Evolutionary conservation across 805 yeast genomes (phyloP).

Genomic region (Candida awuae): DNA sequence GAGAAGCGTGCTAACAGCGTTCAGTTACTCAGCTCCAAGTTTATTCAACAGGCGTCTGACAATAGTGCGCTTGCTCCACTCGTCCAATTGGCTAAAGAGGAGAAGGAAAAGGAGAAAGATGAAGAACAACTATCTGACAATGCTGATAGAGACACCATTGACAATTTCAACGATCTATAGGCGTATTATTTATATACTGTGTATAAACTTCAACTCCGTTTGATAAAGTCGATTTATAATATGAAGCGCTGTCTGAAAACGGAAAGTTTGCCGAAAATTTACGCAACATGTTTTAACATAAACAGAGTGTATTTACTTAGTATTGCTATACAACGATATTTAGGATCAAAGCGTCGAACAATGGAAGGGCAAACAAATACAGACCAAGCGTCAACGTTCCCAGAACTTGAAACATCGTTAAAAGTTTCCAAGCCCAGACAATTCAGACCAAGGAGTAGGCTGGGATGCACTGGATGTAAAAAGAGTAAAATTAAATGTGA

Average conservation of each 20-base stretch:
- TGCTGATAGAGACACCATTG: constrained; percentile 2
- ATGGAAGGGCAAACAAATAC: not conserved
- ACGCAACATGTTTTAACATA: too few relatives aligned
- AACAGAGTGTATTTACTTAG: too few relatives aligned
- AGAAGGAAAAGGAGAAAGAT: constrained; percentile 35
- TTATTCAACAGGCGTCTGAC: constrained; percentile 54
- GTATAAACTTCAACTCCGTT: too few relatives aligned
- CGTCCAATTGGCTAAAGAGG: constrained; percentile 65
- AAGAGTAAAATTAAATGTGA: constrained; percentile 21
- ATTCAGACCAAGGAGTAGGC: constrained; percentile 9
- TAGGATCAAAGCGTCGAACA: too few relatives aligned
- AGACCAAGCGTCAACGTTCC: not conserved
- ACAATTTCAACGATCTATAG: constrained; percentile 6
- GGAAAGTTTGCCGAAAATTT: too few relatives aligned
- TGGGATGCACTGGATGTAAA: constrained; percentile 13
- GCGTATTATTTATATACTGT: too few relatives aligned
- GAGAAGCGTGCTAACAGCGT: constrained; percentile 73
- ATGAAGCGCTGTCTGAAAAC: too few relatives aligned
- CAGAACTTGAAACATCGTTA: not conserved
- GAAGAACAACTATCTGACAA: constrained; percentile 6
- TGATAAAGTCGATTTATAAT: too few relatives aligned
- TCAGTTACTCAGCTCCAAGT: constrained; percentile 60
- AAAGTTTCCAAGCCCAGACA: not conserved
- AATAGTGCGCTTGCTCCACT: constrained; percentile 60
- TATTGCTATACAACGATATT: too few relatives aligned